Conservation (phyloP, 768 basidiomycete species). For the Naematelia encephala region DNA sequence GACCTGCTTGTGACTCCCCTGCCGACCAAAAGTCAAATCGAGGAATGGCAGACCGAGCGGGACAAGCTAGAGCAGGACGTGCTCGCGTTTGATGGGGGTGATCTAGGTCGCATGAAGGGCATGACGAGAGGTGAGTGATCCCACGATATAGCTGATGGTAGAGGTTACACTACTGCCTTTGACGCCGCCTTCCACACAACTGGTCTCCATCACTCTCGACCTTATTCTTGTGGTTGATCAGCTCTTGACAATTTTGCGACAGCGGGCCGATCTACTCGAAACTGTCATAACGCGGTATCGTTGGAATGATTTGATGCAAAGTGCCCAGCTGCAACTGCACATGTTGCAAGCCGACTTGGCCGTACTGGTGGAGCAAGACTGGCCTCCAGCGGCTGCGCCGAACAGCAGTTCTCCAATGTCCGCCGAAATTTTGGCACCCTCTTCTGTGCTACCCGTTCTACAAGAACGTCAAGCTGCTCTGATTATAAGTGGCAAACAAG, state of each 20-base stretch:
- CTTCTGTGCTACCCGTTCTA: slow-evolving; percentile 8
- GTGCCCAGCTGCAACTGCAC: slow-evolving; percentile 17
- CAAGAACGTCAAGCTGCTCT: slow-evolving; percentile 24
- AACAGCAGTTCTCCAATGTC: too few species aligned
- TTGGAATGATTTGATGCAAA: slow-evolving; percentile 24
- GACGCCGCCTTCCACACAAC: slow-evolving; percentile 38
- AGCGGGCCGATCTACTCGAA: slow-evolving; percentile 23
- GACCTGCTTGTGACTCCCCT: slow-evolving; percentile 15
- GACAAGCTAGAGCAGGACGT: slow-evolving; percentile 39
- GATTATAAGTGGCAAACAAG: not conserved
- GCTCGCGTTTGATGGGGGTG: slow-evolving; percentile 39
- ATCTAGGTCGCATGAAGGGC: slow-evolving; percentile 39
- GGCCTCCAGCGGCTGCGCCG: too few species aligned
- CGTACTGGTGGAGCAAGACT: slow-evolving; percentile 16
- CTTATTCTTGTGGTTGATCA: slow-evolving; percentile 31
- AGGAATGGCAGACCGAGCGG: slow-evolving; percentile 31
- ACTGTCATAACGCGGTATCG: not conserved
- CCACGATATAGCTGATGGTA: slow-evolving; percentile 10
- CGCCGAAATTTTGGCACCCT: too few species aligned
- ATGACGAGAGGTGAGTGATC: slow-evolving; percentile 34
- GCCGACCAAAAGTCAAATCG: slow-evolving; percentile 11
- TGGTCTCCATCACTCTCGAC: slow-evolving; percentile 38
- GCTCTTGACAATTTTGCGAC: slow-evolving; percentile 23
- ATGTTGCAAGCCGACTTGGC: slow-evolving; percentile 1
- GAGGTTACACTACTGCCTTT: slow-evolving; percentile 37